These are phyloP conservation scores for Aspergillus nanangensis DNA, from an alignment of 495 filamentous ascomycete species.

Conservation along the genomic window DNA sequence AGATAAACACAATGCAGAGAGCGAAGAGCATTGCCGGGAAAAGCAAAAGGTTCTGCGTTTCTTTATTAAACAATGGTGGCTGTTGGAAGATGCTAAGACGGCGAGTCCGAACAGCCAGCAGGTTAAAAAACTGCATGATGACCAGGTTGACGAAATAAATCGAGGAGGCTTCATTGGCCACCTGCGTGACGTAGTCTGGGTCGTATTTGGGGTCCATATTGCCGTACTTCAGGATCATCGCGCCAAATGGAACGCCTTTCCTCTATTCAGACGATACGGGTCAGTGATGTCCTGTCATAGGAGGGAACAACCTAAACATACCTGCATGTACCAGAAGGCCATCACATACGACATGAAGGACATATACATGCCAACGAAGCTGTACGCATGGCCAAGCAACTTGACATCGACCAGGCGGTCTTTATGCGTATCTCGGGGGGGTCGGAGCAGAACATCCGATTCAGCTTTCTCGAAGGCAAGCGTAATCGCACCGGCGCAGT, in stretches of 20 bases:
- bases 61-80: conserved; percentile 53
- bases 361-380: conserved; percentile 57
- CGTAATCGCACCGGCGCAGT: conserved; percentile 51
- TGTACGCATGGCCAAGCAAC: conserved; percentile 60
- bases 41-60: conserved; percentile 56
- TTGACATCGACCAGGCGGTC: conserved; percentile 63
- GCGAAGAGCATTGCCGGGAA: conserved; percentile 63
- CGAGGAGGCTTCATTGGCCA: conserved; percentile 38
- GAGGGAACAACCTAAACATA: no score
- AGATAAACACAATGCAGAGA: conserved; percentile 58
- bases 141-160: conserved; percentile 32
- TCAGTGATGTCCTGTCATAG: no score
- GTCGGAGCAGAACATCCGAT: conserved; percentile 56
- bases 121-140: conserved; percentile 62
- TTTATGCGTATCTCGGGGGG: conserved; percentile 54
- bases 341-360: conserved; percentile 58
- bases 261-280: no score
- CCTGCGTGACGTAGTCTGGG: conserved; percentile 38
- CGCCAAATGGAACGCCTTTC: conserved; percentile 51
- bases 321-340: conserved; percentile 60
- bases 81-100: conserved; percentile 65
- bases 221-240: conserved; percentile 59
- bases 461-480: conserved; percentile 58
- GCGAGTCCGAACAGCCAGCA: conserved; percentile 58
- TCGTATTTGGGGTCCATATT: conserved; percentile 38